Percentiles rank a stretch among this genome's conserved stretches.
phyloP scores from a whole-genome alignment of 371 early-diverging fungal species.

The Haplosporangium sp. region DNA sequence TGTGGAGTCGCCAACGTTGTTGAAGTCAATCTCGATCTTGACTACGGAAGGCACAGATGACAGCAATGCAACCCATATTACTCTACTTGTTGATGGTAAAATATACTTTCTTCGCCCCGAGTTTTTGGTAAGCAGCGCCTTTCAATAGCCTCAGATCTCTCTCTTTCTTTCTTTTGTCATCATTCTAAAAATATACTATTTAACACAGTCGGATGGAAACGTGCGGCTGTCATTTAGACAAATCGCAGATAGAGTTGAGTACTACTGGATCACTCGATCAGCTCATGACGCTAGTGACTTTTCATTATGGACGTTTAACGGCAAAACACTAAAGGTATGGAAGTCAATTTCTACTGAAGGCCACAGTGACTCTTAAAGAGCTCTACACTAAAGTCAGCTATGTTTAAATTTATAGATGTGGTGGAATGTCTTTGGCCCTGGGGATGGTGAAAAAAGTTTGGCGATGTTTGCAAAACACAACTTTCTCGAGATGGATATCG shows the following conservation, averaged over 20 bases:
- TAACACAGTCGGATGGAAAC: conserved; percentile 41
- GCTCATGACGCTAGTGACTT: conserved; percentile 63
- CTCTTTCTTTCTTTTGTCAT: background rate
- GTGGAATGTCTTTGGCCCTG: conserved; percentile 55
- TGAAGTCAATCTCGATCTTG: conserved; percentile 46
- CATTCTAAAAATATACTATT: background rate
- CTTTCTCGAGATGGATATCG: conserved; percentile 70
- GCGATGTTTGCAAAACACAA: conserved; percentile 49
- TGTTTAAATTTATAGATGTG: conserved; percentile 32
- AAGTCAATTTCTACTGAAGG: background rate
- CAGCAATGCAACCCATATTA: conserved; percentile 34
- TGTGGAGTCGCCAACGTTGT: conserved; percentile 56
- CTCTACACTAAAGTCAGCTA: background rate
- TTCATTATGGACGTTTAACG: conserved; percentile 84
- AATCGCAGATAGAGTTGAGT: conserved; percentile 76
- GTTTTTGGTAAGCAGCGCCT: conserved; percentile 31
- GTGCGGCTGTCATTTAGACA: conserved; percentile 52
- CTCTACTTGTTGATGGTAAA: conserved; percentile 49
- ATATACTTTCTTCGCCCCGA: conserved; percentile 53
- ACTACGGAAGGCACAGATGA: conserved; percentile 37
- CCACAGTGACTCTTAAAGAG: too few species aligned
- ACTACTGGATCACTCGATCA: conserved; percentile 76
- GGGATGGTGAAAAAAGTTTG: conserved; percentile 35
- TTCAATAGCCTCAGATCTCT: background rate
- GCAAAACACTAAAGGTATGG: conserved; percentile 72